Base-by-base conservation (phyloP, 2,329 filamentous ascomycete genomes). In the Cryphonectria carpinicola region DNA sequence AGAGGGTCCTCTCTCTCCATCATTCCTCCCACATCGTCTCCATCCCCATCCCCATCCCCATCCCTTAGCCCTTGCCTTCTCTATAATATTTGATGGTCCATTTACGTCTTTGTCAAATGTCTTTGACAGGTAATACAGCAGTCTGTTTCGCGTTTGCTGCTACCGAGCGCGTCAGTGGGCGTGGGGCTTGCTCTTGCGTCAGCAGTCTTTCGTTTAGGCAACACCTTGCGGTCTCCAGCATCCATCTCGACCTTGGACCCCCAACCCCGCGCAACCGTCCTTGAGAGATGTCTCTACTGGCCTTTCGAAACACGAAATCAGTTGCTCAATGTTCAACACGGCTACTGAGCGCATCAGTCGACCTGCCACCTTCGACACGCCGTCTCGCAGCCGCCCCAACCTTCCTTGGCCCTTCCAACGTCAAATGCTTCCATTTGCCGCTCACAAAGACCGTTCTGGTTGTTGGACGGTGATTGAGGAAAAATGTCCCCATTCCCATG, bases 1-100 rank as follows among this genome's bases (percentile, higher is more conserved):
- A 84, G 82, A 80, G 54, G 37, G 14, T 22, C 49, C 35, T 8
- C 6, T 8, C 6, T 58, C 25, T 7, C 19, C 43, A 49, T 56
- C 54, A 7, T 11, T 14, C 19, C 52, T 28, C 5, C 52, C 22
- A 49, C 22, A 2, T 49, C 46, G 2, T 49, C 32, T 3, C 4
- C 32, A 32, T 32, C 32, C 3, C 4, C 32, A 32, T 32, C 32
- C 3, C 4, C 32, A 32, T 4, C 32, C 37, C 37, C 37, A 39
- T 3, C 4, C 6, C 46, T n/a, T 4, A 7, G 5, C 46, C 19
- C 46, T 49, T 2, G 13, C 3, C 28, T 60, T 35, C 4, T 54
- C 13, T 25, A 56, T 14, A 7, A 11, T 41, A 3, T n/a, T n/a
- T 32, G 62, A 46, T 49, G n/a, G 22, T 22, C 11, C 52, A 28